Conservation (phyloP, 2,329 filamentous ascomycete species). For the Botrytis paeoniae region DNA sequence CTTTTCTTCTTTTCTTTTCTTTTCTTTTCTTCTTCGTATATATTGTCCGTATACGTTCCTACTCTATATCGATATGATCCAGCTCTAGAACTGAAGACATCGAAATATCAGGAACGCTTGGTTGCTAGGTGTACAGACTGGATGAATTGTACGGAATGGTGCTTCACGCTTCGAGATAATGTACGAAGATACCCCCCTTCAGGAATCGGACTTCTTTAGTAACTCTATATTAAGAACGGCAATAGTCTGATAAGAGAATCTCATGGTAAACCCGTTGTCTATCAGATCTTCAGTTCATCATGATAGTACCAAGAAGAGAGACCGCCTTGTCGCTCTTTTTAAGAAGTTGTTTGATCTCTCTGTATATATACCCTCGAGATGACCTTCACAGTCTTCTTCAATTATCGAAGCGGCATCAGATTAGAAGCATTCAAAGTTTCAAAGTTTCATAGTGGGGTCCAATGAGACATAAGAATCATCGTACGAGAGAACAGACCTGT, state of each 20-base stretch:
- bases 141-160: background rate
- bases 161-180: background rate
- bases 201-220: background rate
- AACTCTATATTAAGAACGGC: background rate
- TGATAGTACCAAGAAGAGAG: background rate
- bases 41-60: background rate
- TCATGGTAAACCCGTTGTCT: background rate
- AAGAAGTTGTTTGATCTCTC: background rate
- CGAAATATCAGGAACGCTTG: background rate
- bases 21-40: background rate
- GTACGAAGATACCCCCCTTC: background rate
- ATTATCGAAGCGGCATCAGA: background rate
- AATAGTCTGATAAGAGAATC: background rate
- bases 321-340: background rate
- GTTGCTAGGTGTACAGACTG: background rate
- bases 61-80: background rate
- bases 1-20: background rate
- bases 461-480: background rate
- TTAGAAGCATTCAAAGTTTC: background rate
- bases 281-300: background rate
- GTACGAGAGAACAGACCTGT: background rate
- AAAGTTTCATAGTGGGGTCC: background rate
- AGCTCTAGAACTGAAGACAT: background rate
- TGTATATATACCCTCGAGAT: background rate
- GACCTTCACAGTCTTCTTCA: background rate